A percentile compares a stretch with the other conserved stretches of the same genome.
phyloP scores from a whole-genome alignment of 1,139 yeast genomes.

The Suhomyces coccinellae region DNA sequence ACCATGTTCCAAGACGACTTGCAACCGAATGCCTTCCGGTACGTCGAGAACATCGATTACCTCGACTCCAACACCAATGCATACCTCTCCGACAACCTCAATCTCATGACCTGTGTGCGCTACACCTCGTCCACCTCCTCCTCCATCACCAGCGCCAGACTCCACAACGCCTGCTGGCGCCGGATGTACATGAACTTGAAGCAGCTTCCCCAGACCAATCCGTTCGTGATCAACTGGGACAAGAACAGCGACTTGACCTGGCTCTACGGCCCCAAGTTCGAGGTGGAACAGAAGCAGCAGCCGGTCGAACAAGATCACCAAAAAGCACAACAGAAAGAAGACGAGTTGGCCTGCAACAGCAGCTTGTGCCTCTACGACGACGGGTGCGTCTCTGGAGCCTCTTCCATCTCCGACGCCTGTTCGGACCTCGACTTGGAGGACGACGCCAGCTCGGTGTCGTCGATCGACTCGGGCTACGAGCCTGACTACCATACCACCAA shows the following conservation, averaged over 20 bases:
- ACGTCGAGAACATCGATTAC: conserved; percentile 41
- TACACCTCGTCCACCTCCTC: not conserved
- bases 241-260: conserved; percentile 47
- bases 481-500: conserved; percentile 13
- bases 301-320: not conserved
- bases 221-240: conserved; percentile 45
- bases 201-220: conserved; percentile 31
- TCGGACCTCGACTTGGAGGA: conserved; percentile 10
- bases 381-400: conserved; percentile 8
- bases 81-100: conserved; percentile 16
- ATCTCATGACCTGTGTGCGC: conserved; percentile 14
- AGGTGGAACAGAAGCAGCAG: not conserved
- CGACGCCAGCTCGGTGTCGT: conserved; percentile 14
- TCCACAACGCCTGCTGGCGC: conserved; percentile 46
- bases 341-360: not conserved
- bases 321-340: not conserved
- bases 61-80: conserved; percentile 15
- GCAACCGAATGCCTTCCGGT: conserved; percentile 9
- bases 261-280: conserved; percentile 47
- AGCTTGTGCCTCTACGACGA: conserved; percentile 2
- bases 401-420: conserved; percentile 8
- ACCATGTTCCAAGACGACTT: conserved; percentile 5
- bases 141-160: conserved; percentile 14
- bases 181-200: conserved; percentile 38
- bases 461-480: conserved; percentile 18